Conservation (phyloP, 768 basidiomycete genomes). For the Gautieria morchelliformis region DNA sequence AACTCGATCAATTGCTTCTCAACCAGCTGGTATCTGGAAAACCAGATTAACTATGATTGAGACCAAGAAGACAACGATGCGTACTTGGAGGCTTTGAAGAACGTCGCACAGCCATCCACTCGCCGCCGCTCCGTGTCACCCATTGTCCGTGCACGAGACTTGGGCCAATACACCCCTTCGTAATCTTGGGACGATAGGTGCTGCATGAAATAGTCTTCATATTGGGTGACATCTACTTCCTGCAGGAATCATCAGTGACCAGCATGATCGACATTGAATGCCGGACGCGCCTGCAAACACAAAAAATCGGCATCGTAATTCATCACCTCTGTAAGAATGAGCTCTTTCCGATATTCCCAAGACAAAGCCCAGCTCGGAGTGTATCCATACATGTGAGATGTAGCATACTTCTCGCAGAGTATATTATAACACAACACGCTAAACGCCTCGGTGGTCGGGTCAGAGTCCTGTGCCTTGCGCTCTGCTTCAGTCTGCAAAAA, state of each 20-base stretch:
- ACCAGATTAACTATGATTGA: background rate
- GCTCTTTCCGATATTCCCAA: conserved; percentile 91
- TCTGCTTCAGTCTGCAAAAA: conserved; percentile 48
- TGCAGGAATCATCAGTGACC: conserved; percentile 9
- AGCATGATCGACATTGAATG: background rate
- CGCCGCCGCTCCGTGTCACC: conserved; percentile 69
- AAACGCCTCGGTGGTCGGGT: conserved; percentile 66
- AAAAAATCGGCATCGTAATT: conserved; percentile 79
- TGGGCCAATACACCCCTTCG: conserved; percentile 86
- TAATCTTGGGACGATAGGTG: conserved; percentile 68
- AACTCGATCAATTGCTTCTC: conserved; percentile 94
- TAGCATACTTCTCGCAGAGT: conserved; percentile 84
- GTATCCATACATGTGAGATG: conserved; percentile 85
- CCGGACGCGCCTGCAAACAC: conserved; percentile 55
- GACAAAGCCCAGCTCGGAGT: conserved; percentile 92
- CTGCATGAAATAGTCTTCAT: conserved; percentile 82
- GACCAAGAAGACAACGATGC: conserved; percentile 21
- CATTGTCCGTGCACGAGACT: conserved; percentile 92
- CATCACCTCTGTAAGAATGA: conserved; percentile 78
- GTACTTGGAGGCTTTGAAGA: conserved; percentile 84
- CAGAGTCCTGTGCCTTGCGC: conserved; percentile 47
- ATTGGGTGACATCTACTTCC: conserved; percentile 89
- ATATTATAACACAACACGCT: conserved; percentile 88
- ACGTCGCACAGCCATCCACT: conserved; percentile 96
- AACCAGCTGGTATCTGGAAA: conserved; percentile 73